Percentiles rank a stretch among this genome's conserved stretches.
phyloP scores from a whole-genome alignment of 352 stramenopile species.

The Thalassiosira exigua region DNA sequence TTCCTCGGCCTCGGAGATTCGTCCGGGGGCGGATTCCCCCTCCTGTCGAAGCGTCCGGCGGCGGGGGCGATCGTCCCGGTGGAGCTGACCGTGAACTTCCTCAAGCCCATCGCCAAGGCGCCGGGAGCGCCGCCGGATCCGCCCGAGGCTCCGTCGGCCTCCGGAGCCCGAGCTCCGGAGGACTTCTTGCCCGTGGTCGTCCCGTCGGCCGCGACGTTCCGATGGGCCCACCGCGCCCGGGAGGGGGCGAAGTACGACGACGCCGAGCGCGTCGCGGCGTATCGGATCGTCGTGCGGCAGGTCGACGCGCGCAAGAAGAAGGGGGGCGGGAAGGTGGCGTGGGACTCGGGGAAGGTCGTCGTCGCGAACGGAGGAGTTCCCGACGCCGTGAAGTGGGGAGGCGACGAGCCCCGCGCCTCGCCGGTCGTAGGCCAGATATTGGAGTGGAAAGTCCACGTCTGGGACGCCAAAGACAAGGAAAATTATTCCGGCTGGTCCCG shows the following conservation, averaged over 20 bases:
- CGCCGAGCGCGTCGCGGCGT: not conserved
- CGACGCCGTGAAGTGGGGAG: not conserved
- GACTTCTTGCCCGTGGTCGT: constrained; percentile 19
- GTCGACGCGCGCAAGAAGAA: not conserved
- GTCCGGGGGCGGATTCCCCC: too few relatives aligned
- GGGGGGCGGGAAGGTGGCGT: not conserved
- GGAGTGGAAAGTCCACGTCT: constrained; percentile 6
- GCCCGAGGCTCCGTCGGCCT: constrained; percentile 6
- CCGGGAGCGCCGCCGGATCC: constrained; percentile 31
- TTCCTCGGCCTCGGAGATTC: not conserved
- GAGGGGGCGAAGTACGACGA: not conserved
- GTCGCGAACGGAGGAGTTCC: not conserved
- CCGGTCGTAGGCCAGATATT: constrained; percentile 1
- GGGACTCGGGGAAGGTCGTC: constrained; percentile 6
- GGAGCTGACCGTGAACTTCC: constrained; percentile 40
- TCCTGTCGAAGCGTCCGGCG: not conserved
- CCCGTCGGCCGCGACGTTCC: constrained; percentile 5
- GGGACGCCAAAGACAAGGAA: not conserved
- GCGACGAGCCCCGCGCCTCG: not conserved
- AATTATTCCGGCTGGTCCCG: constrained; percentile 31
- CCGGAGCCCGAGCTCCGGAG: not conserved
- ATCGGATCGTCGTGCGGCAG: constrained; percentile 7
- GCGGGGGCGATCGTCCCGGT: constrained; percentile 28
- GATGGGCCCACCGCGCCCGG: constrained; percentile 1
- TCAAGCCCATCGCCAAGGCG: constrained; percentile 29